phyloP scores from a whole-genome alignment of 345 rosid species.

The Gossypium rotundifolium region DNA sequence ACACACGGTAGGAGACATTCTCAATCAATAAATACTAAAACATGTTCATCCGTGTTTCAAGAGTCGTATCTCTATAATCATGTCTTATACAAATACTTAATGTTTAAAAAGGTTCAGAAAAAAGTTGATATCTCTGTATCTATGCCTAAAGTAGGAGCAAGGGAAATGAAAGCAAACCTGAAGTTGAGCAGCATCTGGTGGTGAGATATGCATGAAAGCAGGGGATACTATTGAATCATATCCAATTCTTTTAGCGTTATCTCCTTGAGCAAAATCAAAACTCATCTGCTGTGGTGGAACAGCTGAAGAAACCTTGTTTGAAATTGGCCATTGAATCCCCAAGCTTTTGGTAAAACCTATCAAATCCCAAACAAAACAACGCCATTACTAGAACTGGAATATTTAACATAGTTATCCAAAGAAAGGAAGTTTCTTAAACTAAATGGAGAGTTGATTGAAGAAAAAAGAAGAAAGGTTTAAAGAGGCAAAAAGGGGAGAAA shows the following conservation, averaged over 20 bases:
- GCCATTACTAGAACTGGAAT: neutral
- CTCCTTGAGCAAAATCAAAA: slow-evolving; percentile 40
- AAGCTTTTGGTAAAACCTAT: slow-evolving; percentile 32
- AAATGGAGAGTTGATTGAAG: neutral
- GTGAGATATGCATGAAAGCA: slow-evolving; percentile 26
- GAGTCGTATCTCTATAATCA: too few relatives aligned
- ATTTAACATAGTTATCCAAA: slow-evolving; percentile 1
- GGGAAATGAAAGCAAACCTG: slow-evolving; percentile 25
- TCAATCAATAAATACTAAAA: neutral
- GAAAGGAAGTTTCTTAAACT: neutral
- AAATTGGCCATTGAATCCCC: slow-evolving; percentile 46
- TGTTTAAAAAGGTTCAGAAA: too few relatives aligned
- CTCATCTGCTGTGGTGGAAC: slow-evolving; percentile 32
- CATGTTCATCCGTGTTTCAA: too few relatives aligned
- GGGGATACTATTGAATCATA: slow-evolving; percentile 25
- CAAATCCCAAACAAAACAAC: neutral
- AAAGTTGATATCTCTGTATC: too few relatives aligned
- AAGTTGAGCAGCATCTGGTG: slow-evolving; percentile 25
- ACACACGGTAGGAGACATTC: neutral
- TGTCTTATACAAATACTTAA: too few relatives aligned
- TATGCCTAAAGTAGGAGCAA: too few relatives aligned
- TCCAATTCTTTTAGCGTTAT: slow-evolving; percentile 26
- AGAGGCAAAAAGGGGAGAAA: neutral
- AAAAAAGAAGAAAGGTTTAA: neutral
- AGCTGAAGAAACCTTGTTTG: slow-evolving; percentile 33